Evolutionary conservation across 345 rosid species (phyloP).

Genomic region (Eucalyptus pumila): DNA sequence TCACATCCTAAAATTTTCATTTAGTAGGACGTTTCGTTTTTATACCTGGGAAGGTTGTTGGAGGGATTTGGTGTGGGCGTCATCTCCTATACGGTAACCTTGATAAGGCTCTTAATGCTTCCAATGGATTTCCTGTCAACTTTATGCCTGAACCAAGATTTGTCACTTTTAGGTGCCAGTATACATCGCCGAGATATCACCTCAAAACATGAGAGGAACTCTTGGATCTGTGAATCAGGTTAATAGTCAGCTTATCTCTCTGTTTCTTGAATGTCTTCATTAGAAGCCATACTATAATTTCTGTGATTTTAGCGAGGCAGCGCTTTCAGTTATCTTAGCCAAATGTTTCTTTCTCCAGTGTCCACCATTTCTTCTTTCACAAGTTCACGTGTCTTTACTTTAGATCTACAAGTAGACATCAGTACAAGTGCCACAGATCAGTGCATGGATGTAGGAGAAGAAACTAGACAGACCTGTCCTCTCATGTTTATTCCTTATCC

Average conservation of each 20-base stretch:
- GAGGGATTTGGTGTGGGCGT: conserved; percentile 80
- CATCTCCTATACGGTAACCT: conserved; percentile 62
- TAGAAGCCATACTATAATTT: background rate
- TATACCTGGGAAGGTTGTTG: conserved; percentile 69
- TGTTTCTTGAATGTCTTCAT: background rate
- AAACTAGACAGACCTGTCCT: background rate
- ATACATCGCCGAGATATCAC: conserved; percentile 61
- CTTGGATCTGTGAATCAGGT: conserved; percentile 78
- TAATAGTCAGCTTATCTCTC: background rate
- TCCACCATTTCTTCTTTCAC: background rate
- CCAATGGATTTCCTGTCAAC: background rate
- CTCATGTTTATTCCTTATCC: background rate
- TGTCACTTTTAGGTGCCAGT: conserved; percentile 42
- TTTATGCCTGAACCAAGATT: background rate
- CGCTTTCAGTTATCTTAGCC: background rate
- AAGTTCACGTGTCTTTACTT: background rate
- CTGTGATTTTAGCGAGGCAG: background rate
- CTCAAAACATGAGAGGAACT: conserved; percentile 65
- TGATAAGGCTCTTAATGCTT: background rate
- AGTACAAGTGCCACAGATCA: background rate
- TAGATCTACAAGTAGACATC: background rate
- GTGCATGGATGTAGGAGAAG: background rate
- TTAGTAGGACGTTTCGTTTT: conserved; percentile 51
- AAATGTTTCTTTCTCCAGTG: background rate
- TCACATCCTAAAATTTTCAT: background rate